A percentile compares a stretch with the other conserved stretches of the same genome.
Evolutionary conservation across 73 alveolate species (phyloP).

Genomic region (Halteria grandinella): DNA sequence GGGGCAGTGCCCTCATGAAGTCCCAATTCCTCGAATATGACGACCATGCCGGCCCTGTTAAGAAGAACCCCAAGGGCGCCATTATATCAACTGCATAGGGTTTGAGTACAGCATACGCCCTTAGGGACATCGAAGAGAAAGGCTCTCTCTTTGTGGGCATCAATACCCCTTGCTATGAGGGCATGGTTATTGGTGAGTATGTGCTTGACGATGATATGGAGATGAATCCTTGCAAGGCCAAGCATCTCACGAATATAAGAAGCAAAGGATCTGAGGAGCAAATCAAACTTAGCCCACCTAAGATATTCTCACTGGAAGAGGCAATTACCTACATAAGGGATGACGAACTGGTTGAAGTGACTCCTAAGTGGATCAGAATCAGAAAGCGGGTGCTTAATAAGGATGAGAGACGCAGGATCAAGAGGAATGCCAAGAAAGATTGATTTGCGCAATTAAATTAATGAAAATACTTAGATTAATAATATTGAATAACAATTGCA

Average conservation of each 20-base stretch:
- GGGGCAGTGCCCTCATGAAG: conserved; percentile 84
- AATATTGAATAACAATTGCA: no score
- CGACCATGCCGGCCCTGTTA: conserved; percentile 77
- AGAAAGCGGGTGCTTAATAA: conserved; percentile 79
- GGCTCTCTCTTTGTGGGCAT: conserved; percentile 82
- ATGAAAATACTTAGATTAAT: no score
- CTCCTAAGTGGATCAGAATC: conserved; percentile 88
- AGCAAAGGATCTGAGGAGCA: conserved; percentile 77
- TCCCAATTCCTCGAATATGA: conserved; percentile 74
- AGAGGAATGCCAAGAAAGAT: conserved; percentile 67
- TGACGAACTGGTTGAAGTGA: conserved; percentile 85
- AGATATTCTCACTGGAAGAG: conserved; percentile 76
- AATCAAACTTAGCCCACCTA: conserved; percentile 68
- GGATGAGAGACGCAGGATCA: conserved; percentile 66
- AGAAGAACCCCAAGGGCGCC: conserved; percentile 79
- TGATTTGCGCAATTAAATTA: no score
- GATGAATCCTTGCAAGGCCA: conserved; percentile 82
- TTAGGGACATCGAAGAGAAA: conserved; percentile 78
- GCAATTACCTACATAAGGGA: conserved; percentile 82
- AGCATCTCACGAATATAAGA: conserved; percentile 81
- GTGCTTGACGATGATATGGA: conserved; percentile 80
- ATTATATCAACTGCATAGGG: conserved; percentile 77
- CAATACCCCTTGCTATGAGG: conserved; percentile 77
- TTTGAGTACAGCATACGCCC: conserved; percentile 77
- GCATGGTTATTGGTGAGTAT: conserved; percentile 88